phyloP scores from a whole-genome alignment of 192 early-diverging fungal genomes.

The Cetraspora pellucida region DNA sequence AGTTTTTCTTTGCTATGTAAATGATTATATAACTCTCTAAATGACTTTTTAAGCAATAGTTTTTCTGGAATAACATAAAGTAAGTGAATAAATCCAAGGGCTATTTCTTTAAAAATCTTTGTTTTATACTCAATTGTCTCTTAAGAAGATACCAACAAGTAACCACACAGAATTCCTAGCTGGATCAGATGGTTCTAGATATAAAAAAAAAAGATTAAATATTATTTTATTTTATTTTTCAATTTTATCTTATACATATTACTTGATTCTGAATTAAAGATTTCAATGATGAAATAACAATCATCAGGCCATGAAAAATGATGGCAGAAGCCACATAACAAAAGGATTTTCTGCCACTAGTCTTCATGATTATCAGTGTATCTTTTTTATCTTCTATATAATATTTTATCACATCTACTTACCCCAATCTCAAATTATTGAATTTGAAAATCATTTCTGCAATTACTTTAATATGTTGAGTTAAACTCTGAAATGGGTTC shows the following conservation, averaged over 20 bases:
- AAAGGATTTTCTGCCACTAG: not conserved
- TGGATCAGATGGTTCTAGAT: not conserved
- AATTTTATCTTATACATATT: not conserved
- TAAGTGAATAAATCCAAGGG: not conserved
- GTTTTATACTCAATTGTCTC: not conserved
- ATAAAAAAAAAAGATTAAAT: not conserved
- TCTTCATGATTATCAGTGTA: not conserved
- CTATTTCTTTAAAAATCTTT: conserved; percentile 18
- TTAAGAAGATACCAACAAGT: not conserved
- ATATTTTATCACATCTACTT: not conserved
- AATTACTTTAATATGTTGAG: not conserved
- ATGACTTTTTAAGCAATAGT: not conserved
- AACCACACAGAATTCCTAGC: not conserved
- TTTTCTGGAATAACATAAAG: not conserved
- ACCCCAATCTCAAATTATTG: not conserved
- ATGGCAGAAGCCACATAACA: not conserved
- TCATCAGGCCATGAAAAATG: not conserved
- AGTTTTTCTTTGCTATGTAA: not conserved
- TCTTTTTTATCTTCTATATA: not conserved
- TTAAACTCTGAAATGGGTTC: not conserved
- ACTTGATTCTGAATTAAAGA: not conserved
- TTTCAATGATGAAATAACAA: not conserved
- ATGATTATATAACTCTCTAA: not conserved
- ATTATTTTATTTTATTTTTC: not conserved
- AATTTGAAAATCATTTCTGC: not conserved